Conservation (phyloP, 306 rosid species). For the Quercus glauca region DNA sequence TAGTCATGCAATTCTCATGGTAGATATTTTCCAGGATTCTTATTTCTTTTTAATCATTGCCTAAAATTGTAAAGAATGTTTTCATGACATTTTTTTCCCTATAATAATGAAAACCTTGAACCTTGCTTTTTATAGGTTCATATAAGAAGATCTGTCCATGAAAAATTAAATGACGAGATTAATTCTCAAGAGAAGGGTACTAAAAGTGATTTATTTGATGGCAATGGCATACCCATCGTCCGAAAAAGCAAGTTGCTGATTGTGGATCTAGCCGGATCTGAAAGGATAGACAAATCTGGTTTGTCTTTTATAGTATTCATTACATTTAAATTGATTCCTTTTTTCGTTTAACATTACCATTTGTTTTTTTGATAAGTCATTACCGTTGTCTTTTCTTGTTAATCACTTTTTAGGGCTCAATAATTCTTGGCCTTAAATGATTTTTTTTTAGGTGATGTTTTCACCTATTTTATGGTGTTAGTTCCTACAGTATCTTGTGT, state of each 20-base stretch:
- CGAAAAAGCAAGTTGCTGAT: constrained; percentile 68
- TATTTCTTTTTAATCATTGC: neutral
- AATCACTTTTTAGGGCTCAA: neutral
- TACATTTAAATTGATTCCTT: neutral
- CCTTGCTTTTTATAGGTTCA: constrained; percentile 38
- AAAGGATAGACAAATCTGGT: constrained; percentile 75
- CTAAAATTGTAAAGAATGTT: neutral
- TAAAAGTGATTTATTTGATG: constrained; percentile 18
- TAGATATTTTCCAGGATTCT: constrained; percentile 20
- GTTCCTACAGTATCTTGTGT: neutral
- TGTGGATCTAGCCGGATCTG: constrained; percentile 81
- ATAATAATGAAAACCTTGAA: neutral
- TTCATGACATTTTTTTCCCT: too few relatives aligned
- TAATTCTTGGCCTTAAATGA: neutral
- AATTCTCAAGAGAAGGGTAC: constrained; percentile 30
- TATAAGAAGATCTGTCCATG: constrained; percentile 47
- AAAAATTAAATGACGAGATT: constrained; percentile 26
- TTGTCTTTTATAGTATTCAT: constrained; percentile 10
- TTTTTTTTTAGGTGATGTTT: neutral
- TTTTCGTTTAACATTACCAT: neutral
- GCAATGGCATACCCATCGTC: constrained; percentile 41
- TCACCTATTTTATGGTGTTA: neutral
- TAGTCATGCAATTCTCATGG: constrained; percentile 68
- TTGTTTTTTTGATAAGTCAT: too few relatives aligned
- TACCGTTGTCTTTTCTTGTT: neutral